phyloP scores from a whole-genome alignment of 805 yeast genomes.

The Starmerella kuoi region DNA sequence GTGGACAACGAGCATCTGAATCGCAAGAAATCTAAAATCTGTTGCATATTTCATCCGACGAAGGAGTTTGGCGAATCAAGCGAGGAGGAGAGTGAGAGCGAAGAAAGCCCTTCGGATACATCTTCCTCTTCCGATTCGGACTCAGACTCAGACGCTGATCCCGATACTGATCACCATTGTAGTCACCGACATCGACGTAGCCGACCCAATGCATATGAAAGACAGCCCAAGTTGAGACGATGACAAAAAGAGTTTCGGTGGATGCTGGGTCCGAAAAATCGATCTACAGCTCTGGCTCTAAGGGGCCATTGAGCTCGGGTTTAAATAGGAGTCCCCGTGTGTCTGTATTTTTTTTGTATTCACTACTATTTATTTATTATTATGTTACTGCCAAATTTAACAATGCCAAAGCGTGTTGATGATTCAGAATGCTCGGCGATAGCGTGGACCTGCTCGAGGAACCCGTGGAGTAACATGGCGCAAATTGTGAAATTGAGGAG shows the following conservation, averaged over 20 bases:
- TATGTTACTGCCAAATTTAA: too few species aligned
- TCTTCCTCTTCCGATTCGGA: conserved; percentile 23
- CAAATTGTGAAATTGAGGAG: conserved; percentile 17
- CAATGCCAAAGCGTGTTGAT: too few species aligned
- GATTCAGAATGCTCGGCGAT: too few species aligned
- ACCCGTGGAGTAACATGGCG: conserved; percentile 9
- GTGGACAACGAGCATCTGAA: conserved; percentile 83
- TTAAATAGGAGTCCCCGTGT: too few species aligned
- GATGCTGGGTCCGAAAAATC: too few species aligned
- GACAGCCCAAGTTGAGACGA: conserved; percentile 29
- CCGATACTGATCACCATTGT: conserved; percentile 14
- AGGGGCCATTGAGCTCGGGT: too few species aligned
- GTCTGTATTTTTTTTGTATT: too few species aligned
- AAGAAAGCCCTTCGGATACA: conserved; percentile 23
- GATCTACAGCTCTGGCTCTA: too few species aligned
- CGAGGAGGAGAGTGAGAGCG: conserved; percentile 21
- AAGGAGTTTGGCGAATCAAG: conserved; percentile 32
- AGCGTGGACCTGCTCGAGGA: conserved; percentile 9
- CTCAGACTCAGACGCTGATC: conserved; percentile 32
- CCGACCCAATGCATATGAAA: conserved; percentile 76
- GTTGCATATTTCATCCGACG: conserved; percentile 45
- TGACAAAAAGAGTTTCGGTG: not conserved
- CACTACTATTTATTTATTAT: too few species aligned
- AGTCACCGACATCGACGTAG: conserved; percentile 27
- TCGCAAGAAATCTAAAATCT: conserved; percentile 80